Evolutionary conservation across 768 basidiomycete species (phyloP), one percentile per base, ranked within the genome.

Genomic region (Suillus hirtellus): DNA sequence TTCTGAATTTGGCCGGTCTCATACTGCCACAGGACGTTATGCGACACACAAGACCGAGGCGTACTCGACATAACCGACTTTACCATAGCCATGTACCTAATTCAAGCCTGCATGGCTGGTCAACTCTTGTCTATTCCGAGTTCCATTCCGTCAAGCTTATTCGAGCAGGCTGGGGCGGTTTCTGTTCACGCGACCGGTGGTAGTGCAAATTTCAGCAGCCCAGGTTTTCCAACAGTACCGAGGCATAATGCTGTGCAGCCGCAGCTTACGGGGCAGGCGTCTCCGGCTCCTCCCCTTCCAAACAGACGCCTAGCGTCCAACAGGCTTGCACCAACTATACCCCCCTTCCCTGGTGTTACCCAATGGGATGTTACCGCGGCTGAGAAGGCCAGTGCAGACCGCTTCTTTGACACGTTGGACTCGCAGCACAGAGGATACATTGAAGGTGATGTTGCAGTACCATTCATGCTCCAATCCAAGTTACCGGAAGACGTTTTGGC

Each of bases 11-110:
- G 37, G 34, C 17, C 27, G n/a, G 24, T 43, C 12, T 49, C 7
- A 61, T 61, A 24, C 44, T 47, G 46, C 59, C 58, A 3, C 69
- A 97, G 95, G 96, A 89, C 84, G 66, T 84, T 99, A 44, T 91
- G 96, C n/a, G 97, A 99, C 75, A 96, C 95, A 4, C 92, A 96
- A 76, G 86, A 91, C 68, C 85, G 97, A 65, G 96, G 97, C 59
- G 80, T 83, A 14, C 87, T 99, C 64, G 97, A 99, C 74, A 79
- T 87, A 17, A 82, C 89, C 52, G 97, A 99, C 76, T 99, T 99
- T 72, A 89, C 91, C 64, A 87, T 99, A 70, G 97, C 90, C 46
- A 96, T 97, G 95, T 94, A 93, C 75, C 86, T 98, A 72, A 95
- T 99, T 67, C 95, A 98, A 76, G 89, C 86, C n/a, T 79, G 85